Base-by-base conservation (phyloP, 257 asterid species). In the Rehmannia glutinosa region DNA sequence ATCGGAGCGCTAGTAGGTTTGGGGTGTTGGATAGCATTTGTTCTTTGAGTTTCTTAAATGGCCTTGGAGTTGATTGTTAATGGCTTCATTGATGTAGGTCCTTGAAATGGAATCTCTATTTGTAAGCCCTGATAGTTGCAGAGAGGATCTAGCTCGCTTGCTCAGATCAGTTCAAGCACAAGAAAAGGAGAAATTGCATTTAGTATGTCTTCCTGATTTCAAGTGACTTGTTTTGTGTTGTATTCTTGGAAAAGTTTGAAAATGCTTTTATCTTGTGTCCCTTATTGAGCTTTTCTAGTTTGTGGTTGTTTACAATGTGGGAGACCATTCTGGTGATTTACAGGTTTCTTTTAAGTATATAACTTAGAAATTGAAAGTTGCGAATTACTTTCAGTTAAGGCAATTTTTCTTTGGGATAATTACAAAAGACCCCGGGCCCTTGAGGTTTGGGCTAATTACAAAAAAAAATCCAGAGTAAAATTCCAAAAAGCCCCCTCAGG, bases 161-260 rank as follows among this genome's bases (percentile, higher is more conserved):
- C 90, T 94, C 55, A 83, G 78, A 84, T 91, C 95, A 39, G 83
- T 91, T 77, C 97, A 94, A 83, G 82, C 76, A 60, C 85, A 82
- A 67, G 99, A 94, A 75, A 94, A 94, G 84, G 86, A 84, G 84
- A 94, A 94, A 80, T 75, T 94, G 80, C 83, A 94, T 62, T 73
- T 93, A 75, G 98, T 92, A 85, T 53, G 81, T 50, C 68, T 69
- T 70, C 64, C 70, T 57, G 69, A 12, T 57, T 67, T 4, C 51
- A 59, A 20, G 17, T 64, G 20, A 33, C 56, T 66, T 74, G 36
- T 24, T 51, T 47, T 33, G 51, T 68, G 39, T 54, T 33, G 47
- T 51, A 20, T 24, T 66, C 56, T 61, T 62, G 24, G 8, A 33
- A 41, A 8, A 3, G 27, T 38, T 27, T 39, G 2, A 21, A 35